Evolutionary conservation across 2,329 filamentous ascomycete species (phyloP), one percentile per base, ranked within the genome.

Genomic region (Paradendryphiella salina): DNA sequence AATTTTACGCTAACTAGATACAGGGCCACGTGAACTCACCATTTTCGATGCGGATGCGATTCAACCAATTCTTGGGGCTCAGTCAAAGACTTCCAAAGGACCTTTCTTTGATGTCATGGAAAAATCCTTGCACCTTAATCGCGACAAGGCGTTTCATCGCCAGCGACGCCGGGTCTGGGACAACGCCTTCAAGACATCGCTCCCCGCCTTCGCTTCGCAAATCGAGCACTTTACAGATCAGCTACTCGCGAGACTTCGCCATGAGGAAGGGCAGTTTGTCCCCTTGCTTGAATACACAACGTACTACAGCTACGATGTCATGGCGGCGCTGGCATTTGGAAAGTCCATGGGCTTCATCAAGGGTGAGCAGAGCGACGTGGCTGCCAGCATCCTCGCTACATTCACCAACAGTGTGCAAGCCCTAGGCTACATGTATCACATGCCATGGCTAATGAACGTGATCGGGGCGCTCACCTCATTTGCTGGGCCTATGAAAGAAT

Each of bases 281-380:
- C 66, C 76, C 38, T 62, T 77, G 26, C 60, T 69, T 1, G 68
- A 74, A 38, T 76, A 71, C 59, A 74, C 77, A 52, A 73, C 70
- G 20, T 69, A 74, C 28, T 79, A 73, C 58, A 70, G 63, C 15
- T 79, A 76, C 59, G 76, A 79, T 57, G 67, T 77, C 18, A 77
- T 79, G 73, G 74, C 76, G 4, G 68, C 70, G 7, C 61, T 80
- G 26, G 74, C 75, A 0, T 79, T 79, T 57, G 76, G 73, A 4
- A 65, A 72, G 43, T 62, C 76, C 38, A 76, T 75, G 56, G 67
- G 72, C n/a, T 66, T 65, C 33, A 53, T 57, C 26, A 76, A 73
- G 62, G 61, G 76, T 14, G 65, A 73, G 17, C 56, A 60, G 28
- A 64, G 52, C 36, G 59, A 65, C 4, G 51, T 57, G 2, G 59